Base-by-base conservation (phyloP, 2,329 filamentous ascomycete genomes). In the Beauveria asiatica region DNA sequence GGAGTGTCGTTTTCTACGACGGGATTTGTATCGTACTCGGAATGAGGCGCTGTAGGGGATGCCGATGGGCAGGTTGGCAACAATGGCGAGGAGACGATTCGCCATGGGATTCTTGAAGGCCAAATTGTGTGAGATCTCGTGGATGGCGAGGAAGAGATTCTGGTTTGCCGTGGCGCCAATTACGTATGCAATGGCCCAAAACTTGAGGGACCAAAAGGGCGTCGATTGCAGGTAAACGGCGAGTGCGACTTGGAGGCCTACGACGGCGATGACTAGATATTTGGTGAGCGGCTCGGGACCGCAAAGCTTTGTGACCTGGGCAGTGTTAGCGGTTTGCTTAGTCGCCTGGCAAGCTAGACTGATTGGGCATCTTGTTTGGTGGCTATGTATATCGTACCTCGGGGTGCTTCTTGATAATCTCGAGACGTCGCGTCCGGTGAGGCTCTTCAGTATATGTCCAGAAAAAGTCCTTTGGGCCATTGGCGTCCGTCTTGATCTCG, bases 381-480 rank as follows among this genome's bases (percentile, higher is more conserved):
- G 39, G 61, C 41, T 55, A 37, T 63, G 61, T 51, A 53, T 9
- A 42, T 64, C 72, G 21, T 77, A 93, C 92, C 83, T 99, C 93
- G 51, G 94, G 94, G 72, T 99, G 93, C 59, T 93, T 92, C 78
- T 97, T 97, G 76, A 99, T 97, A 69, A 99, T 99, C 63, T 92
- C 91, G 67, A 93, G 84, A 61, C 94, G 84, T 67, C 94, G 82
- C 37, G 93, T 94, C 67, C 92, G 85, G 75, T 99, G 94, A 63
- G 94, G 94, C 76, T 99, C 94, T 74, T 99, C 94, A 10, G 94
- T 97, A 72, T 99, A 97, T 45, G 94, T 96, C 94, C 95, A 97
- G 78, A 96, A 96, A 81, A 97, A 97, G 73, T 81, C 74, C 57
- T 74, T 59, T 41, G 57, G 70, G 61, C 76, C 52, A 33, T 60